These are phyloP conservation scores for Nepenthes mirabilis DNA, from an alignment of 148 eudicot genomes.

Conservation along the genomic window DNA sequence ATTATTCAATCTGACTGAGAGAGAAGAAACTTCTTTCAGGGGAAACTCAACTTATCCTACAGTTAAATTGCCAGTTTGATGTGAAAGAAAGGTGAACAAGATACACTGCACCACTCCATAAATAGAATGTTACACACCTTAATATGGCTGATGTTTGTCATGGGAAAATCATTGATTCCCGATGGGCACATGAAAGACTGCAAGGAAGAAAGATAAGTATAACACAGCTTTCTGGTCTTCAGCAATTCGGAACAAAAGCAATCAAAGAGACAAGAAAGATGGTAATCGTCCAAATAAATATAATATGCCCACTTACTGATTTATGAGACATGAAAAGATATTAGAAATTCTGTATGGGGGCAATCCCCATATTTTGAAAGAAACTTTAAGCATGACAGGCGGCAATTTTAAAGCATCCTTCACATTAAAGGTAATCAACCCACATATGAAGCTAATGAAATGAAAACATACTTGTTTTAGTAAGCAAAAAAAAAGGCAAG, in stretches of 20 bases:
- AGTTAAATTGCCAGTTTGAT: background rate
- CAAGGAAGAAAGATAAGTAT: conserved; percentile 8
- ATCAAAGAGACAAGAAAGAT: background rate
- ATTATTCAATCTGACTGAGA: background rate
- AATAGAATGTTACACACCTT: conserved; percentile 30
- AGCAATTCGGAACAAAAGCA: background rate
- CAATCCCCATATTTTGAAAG: no score
- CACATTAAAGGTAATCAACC: no score
- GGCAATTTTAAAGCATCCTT: no score
- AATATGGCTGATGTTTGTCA: conserved; percentile 78
- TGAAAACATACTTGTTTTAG: no score
- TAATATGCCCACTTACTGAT: no score
- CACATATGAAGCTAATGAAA: no score
- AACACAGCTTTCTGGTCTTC: background rate
- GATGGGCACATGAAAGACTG: conserved; percentile 99
- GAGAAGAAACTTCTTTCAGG: background rate
- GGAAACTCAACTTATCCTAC: background rate
- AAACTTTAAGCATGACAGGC: no score
- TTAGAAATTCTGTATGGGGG: no score
- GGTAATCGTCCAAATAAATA: no score
- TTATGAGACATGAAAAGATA: no score
- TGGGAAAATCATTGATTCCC: conserved; percentile 94
- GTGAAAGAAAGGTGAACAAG: background rate
- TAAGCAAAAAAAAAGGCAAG: no score
- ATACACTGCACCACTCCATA: background rate